These are phyloP conservation scores for Sphagnum fallax DNA, from an alignment of 228 moss, liverwort and hornwort species.

Conservation along the genomic window DNA sequence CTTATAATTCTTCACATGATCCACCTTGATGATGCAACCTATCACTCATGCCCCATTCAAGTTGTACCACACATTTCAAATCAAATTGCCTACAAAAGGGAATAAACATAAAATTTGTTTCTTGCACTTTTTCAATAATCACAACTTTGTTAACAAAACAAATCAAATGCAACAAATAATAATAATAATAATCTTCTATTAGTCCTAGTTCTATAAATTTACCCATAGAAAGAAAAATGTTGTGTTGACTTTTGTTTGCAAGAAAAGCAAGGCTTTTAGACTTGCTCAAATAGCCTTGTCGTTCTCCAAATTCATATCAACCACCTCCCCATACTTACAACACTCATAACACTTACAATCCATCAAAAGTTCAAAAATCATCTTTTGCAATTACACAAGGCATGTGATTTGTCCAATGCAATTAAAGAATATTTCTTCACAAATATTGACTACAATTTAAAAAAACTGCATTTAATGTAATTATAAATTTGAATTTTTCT, in stretches of 20 bases:
- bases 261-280: slow-evolving; percentile 93
- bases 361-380: too few relatives aligned
- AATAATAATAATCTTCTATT: too few relatives aligned
- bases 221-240: slow-evolving; percentile 95
- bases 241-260: slow-evolving; percentile 93
- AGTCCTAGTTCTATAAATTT: slow-evolving; percentile 8
- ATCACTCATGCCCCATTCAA: slow-evolving; percentile 80
- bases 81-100: not conserved
- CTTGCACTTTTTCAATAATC: too few relatives aligned
- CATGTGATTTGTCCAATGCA: too few relatives aligned
- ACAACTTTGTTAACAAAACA: too few relatives aligned
- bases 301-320: slow-evolving; percentile 86
- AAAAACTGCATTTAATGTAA: too few relatives aligned
- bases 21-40: slow-evolving; percentile 85
- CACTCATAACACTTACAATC: too few relatives aligned
- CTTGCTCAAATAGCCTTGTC: slow-evolving; percentile 84
- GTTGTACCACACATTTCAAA: slow-evolving; percentile 38
- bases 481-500: too few relatives aligned
- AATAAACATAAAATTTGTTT: not conserved
- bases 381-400: too few relatives aligned
- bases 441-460: too few relatives aligned
- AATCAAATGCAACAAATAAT: not conserved
- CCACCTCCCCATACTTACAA: slow-evolving; percentile 84
- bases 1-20: slow-evolving; percentile 94
- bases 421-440: too few relatives aligned